Percentiles rank a stretch among this genome's conserved stretches.
These are phyloP conservation scores for Globisporangium splendens DNA, from an alignment of 352 stramenopile species.

Conservation along the genomic window DNA sequence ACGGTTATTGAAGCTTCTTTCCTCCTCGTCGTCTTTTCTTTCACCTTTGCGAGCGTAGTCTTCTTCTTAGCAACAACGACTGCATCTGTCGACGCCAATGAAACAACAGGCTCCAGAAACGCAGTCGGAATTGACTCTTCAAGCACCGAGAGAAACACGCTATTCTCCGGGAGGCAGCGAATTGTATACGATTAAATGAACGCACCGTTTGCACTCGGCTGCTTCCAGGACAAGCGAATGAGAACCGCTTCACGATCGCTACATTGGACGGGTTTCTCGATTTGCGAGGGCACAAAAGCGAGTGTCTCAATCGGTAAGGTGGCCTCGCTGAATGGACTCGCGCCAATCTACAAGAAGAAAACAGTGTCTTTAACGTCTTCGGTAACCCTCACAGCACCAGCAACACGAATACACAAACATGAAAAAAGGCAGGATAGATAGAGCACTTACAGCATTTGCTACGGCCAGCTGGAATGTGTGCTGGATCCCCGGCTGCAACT, in stretches of 20 bases:
- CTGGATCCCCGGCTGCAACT: constrained; percentile 50
- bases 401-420: not conserved
- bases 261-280: constrained; percentile 37
- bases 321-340: constrained; percentile 40
- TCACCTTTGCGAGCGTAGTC: not conserved
- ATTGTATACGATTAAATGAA: constrained; percentile 47
- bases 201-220: constrained; percentile 55
- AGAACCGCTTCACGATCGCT: constrained; percentile 28
- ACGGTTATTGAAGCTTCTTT: not conserved
- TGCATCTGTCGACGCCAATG: not conserved
- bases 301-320: constrained; percentile 49
- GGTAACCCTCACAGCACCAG: not conserved
- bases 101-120: constrained; percentile 18
- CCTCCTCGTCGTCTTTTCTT: not conserved
- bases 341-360: constrained; percentile 35
- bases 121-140: constrained; percentile 28
- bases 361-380: too few relatives aligned
- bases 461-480: constrained; percentile 49
- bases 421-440: not conserved
- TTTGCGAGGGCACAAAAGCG: constrained; percentile 52
- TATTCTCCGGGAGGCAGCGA: constrained; percentile 57
- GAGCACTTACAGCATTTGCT: constrained; percentile 38
- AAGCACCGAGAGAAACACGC: constrained; percentile 26
- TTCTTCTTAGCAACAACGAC: not conserved
- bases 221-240: constrained; percentile 47